Conservation (phyloP, 805 yeast species). For the Yarrowia osloensis region DNA sequence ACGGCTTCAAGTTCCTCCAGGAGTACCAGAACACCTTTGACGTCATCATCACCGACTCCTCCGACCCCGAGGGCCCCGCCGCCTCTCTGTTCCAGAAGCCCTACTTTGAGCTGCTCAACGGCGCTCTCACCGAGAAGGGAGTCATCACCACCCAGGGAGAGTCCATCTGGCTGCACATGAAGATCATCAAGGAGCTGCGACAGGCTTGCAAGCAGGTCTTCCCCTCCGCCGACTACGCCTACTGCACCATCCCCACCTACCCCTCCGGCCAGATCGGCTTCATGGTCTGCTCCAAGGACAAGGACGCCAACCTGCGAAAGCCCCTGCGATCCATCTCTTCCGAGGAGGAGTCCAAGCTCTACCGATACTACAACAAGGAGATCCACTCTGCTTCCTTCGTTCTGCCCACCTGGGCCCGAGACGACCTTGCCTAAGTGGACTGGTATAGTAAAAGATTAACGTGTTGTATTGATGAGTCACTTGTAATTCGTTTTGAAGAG, state of each 20-base stretch:
- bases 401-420: constrained; percentile 86
- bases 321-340: constrained; percentile 69
- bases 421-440: constrained; percentile 45
- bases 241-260: constrained; percentile 93
- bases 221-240: constrained; percentile 90
- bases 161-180: constrained; percentile 89
- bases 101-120: constrained; percentile 78
- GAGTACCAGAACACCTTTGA: constrained; percentile 85
- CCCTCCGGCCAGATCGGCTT: constrained; percentile 97
- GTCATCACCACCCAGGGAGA: constrained; percentile 94
- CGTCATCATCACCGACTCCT: constrained; percentile 94
- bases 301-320: constrained; percentile 59
- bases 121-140: constrained; percentile 91
- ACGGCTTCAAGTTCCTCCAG: constrained; percentile 93
- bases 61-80: constrained; percentile 99
- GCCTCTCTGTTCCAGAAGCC: constrained; percentile 89
- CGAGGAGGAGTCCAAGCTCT: constrained; percentile 63
- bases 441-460: constrained; percentile 11
- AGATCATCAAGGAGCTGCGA: constrained; percentile 78
- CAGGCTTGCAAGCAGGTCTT: constrained; percentile 79
- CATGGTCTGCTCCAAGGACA: constrained; percentile 89
- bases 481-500: too few relatives aligned
- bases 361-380: constrained; percentile 79
- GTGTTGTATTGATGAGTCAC: too few relatives aligned
- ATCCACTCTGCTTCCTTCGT: constrained; percentile 89